These are phyloP conservation scores for Neurospora sp. DNA, from an alignment of 2,329 filamentous ascomycete species.

Conservation along the genomic window DNA sequence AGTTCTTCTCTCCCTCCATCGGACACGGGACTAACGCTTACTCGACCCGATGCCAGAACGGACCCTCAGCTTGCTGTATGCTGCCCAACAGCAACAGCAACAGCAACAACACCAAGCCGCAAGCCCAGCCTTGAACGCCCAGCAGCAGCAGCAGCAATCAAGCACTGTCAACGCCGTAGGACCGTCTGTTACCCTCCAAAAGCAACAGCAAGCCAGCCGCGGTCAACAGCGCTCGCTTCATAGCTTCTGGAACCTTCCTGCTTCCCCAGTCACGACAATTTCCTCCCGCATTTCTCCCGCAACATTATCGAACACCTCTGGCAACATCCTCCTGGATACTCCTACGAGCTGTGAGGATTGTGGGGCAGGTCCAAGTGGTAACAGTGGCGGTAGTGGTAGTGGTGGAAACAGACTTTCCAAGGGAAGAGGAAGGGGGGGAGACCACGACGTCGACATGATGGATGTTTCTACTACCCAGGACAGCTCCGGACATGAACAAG, in stretches of 20 bases:
- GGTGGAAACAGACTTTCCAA: background rate
- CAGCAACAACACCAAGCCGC: conserved; percentile 9
- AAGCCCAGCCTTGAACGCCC: conserved; percentile 7
- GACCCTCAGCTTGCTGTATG: conserved; percentile 48
- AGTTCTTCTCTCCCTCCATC: conserved; percentile 1
- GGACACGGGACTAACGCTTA: conserved; percentile 5
- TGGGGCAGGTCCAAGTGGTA: conserved; percentile 20
- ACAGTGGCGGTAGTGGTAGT: conserved; percentile 16
- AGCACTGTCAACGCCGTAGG: background rate
- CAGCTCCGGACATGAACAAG: conserved; percentile 14
- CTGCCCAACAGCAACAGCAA: conserved; percentile 34
- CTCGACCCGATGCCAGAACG: conserved; percentile 31
- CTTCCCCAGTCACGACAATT: conserved; percentile 21
- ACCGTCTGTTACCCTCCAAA: background rate
- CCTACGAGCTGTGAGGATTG: conserved; percentile 45
- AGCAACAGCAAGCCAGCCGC: conserved; percentile 4
- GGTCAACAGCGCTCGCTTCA: conserved; percentile 43
- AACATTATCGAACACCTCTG: conserved; percentile 8
- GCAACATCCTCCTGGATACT: conserved; percentile 3
- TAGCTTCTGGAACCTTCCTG: conserved; percentile 48
- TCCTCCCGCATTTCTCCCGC: conserved; percentile 19
- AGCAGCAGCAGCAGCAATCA: background rate
- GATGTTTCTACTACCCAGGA: conserved; percentile 25
- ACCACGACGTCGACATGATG: conserved; percentile 25
- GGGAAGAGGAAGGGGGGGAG: background rate